These are phyloP conservation scores for Lithospermum erythrorhizon DNA, from an alignment of 257 asterid species.

Conservation along the genomic window DNA sequence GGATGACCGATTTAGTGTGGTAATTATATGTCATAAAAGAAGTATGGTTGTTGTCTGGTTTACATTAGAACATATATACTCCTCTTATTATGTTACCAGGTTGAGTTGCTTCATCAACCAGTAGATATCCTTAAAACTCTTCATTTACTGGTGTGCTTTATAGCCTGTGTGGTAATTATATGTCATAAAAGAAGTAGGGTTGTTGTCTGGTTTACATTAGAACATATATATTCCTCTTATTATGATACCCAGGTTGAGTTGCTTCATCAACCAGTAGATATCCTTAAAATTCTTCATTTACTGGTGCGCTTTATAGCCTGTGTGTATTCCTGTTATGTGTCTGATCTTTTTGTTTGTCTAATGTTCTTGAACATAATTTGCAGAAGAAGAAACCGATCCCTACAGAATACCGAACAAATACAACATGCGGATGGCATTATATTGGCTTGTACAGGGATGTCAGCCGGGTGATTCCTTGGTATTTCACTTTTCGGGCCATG, in stretches of 20 bases:
- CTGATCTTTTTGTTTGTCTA: slow-evolving; percentile 3
- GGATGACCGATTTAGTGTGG: too few relatives aligned
- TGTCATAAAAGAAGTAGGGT: too few relatives aligned
- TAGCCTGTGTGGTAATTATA: neutral
- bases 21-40: too few relatives aligned
- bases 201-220: too few relatives aligned
- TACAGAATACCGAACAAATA: slow-evolving; percentile 66
- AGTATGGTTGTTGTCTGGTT: too few relatives aligned
- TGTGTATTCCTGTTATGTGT: slow-evolving; percentile 5
- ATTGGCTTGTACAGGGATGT: slow-evolving; percentile 91
- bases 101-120: too few relatives aligned
- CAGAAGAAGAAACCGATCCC: slow-evolving; percentile 94
- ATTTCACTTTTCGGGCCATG: slow-evolving; percentile 93
- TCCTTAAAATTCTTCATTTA: neutral
- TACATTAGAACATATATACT: too few relatives aligned
- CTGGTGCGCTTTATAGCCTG: neutral
- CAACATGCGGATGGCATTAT: slow-evolving; percentile 81
- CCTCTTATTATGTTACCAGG: too few relatives aligned
- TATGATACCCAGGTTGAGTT: too few relatives aligned
- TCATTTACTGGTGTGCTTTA: neutral
- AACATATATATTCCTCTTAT: too few relatives aligned
- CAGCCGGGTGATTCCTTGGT: slow-evolving; percentile 88
- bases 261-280: neutral
- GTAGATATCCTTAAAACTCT: neutral
- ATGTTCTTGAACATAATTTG: slow-evolving; percentile 15